Evolutionary conservation across 2,329 filamentous ascomycete genomes (phyloP).

Genomic region (Myriosclerotinia duriaeana): DNA sequence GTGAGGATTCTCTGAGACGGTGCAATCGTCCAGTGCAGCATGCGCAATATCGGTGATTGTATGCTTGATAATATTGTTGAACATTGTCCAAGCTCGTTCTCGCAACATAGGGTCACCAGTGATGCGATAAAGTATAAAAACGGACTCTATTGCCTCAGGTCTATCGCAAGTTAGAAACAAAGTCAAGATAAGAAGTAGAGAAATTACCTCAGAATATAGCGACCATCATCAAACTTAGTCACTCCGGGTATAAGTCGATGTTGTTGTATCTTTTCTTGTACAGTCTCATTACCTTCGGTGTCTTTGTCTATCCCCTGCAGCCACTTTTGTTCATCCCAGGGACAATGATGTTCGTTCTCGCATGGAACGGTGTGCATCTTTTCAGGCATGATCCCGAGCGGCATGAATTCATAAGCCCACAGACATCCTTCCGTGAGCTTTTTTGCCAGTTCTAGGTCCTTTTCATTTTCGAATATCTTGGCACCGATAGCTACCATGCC

Average conservation of each 20-base stretch:
- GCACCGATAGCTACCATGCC: constrained; percentile 69
- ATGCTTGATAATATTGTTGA: constrained; percentile 46
- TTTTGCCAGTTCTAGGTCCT: constrained; percentile 55
- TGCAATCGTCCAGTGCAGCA: constrained; percentile 46
- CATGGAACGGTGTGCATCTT: constrained; percentile 45
- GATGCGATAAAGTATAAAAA: constrained; percentile 57
- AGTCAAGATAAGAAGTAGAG: constrained; percentile 26
- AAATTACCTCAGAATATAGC: constrained; percentile 27
- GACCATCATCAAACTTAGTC: constrained; percentile 20
- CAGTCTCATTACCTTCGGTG: constrained; percentile 16
- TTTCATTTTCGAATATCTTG: constrained; percentile 54
- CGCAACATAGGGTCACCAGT: constrained; percentile 39
- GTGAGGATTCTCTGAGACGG: constrained; percentile 24
- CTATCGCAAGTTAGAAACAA: constrained; percentile 32
- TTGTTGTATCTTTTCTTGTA: constrained; percentile 22
- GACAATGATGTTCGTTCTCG: constrained; percentile 24
- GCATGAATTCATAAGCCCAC: constrained; percentile 58
- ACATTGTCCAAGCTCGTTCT: constrained; percentile 51
- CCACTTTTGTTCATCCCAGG: constrained; percentile 31
- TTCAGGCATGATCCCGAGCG: constrained; percentile 63
- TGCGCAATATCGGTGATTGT: constrained; percentile 47
- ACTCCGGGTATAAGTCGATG: constrained; percentile 26
- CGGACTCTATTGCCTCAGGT: constrained; percentile 66
- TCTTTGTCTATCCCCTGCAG: constrained; percentile 20
- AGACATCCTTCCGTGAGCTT: constrained; percentile 62